A percentile compares a stretch with the other conserved stretches of the same genome.
These are phyloP conservation scores for Magnolia officinalis DNA, from an alignment of 164 flowering plant genomes.

Conservation along the genomic window DNA sequence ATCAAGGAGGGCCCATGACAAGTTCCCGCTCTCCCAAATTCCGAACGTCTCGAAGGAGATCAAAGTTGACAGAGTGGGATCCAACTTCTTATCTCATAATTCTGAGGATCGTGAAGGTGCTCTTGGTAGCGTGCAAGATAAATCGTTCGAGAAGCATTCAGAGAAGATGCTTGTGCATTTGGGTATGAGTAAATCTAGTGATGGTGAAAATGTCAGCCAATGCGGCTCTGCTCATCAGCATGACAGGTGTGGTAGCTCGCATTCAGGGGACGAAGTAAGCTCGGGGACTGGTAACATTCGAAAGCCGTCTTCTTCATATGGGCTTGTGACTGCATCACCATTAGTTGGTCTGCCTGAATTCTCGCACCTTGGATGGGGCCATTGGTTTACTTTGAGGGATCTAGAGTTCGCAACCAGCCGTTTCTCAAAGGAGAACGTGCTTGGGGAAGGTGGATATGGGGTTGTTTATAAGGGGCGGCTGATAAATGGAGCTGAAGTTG, in stretches of 20 bases:
- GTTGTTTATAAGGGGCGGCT: conserved; percentile 70
- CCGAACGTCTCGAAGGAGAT: conserved; percentile 76
- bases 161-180: conserved; percentile 63
- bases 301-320: conserved; percentile 49
- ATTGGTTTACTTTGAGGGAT: conserved; percentile 91
- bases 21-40: conserved; percentile 49
- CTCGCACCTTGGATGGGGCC: conserved; percentile 96
- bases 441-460: conserved; percentile 97
- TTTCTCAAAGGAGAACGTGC: conserved; percentile 51
- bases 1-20: conserved; percentile 44
- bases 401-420: conserved; percentile 66
- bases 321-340: conserved; percentile 61
- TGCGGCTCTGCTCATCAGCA: conserved; percentile 63
- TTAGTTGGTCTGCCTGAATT: conserved; percentile 79
- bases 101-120: conserved; percentile 42
- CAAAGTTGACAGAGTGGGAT: conserved; percentile 61
- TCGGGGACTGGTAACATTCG: conserved; percentile 35
- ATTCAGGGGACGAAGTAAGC: conserved; percentile 81
- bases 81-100: conserved; percentile 23
- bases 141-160: conserved; percentile 41
- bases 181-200: conserved; percentile 63
- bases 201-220: conserved; percentile 66
- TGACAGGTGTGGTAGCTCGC: conserved; percentile 64
- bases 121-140: conserved; percentile 33
- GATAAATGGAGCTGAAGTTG: conserved; percentile 80